Base-by-base conservation (phyloP, 768 basidiomycete genomes). In the Rhodotorula toruloides region DNA sequence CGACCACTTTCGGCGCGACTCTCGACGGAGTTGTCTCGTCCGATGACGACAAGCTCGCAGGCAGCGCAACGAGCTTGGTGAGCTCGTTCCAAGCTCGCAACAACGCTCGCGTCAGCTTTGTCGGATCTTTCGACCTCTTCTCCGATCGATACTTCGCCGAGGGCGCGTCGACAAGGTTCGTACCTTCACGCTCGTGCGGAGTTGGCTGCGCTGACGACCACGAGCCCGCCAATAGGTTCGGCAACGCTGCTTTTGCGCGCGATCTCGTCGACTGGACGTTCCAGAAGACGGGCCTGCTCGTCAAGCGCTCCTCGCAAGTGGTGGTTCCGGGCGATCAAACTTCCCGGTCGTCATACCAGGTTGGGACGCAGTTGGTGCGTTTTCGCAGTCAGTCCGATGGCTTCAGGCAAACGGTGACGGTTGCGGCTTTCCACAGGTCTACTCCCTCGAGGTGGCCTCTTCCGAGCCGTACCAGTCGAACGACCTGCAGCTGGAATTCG, bases 401-500 rank as follows among this genome's bases (percentile, higher is more conserved):
- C n/a, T 31, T 36, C 19, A 53, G 12, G 12, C 49, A 32, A 19
- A 36, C 32, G 34, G 12, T 48, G 47, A 48, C 47, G 21, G 5
- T 31, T 32, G 10, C 12, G 8, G 22, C 34, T 31, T 4, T 6
- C 36, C 21, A 32, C 68, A 93, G 91, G 85, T 85, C 3, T 96
- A 86, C 77, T 82, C 82, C 25, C 81, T 88, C 1, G 82, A 85
- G 32, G 82, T 98, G 55, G 89, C 90, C 21, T 81, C 83, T 52
- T 89, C 83, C 75, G 80, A 87, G 57, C 87, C 90, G 0, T 86
- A 86, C 76, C 83, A 82, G 39, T 77, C 91, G 56, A 77, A 79
- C 17, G 96, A 98, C 76, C 76, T 98, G 36, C 94, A 97, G 73
- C 82, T 98, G 56, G 93, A 94, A 73, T 97, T 98, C 76, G 94